Conservation (phyloP, 345 rosid species). For the Anacardium occidentale region DNA sequence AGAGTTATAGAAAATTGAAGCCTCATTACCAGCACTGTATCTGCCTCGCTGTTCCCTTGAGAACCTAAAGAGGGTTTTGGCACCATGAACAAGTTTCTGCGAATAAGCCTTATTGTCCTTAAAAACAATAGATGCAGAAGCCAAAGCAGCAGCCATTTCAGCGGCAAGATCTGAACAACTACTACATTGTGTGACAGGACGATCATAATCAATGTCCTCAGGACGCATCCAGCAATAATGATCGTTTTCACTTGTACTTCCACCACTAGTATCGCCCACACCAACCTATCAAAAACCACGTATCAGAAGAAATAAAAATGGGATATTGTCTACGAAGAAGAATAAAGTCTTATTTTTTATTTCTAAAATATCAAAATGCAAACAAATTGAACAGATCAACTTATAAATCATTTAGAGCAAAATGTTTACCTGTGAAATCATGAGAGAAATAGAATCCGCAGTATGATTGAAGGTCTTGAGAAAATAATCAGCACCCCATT, state of each 20-base stretch:
- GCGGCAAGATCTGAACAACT: slow-evolving; percentile 93
- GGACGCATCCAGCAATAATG: slow-evolving; percentile 99
- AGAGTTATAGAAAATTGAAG: slow-evolving; percentile 75
- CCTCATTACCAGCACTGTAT: slow-evolving; percentile 73
- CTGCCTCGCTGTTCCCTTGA: slow-evolving; percentile 73
- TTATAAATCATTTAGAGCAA: no score
- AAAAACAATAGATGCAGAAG: slow-evolving; percentile 93
- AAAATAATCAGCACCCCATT: slow-evolving; percentile 91
- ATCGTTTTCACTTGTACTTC: slow-evolving; percentile 65
- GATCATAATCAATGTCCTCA: slow-evolving; percentile 86
- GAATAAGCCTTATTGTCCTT: slow-evolving; percentile 93
- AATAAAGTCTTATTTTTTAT: no score
- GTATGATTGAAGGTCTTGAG: slow-evolving; percentile 87
- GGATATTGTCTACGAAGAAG: no score
- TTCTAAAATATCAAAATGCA: no score
- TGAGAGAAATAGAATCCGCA: slow-evolving; percentile 59
- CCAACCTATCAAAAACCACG: slow-evolving; percentile 56
- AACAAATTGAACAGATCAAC: no score
- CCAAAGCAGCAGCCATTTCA: slow-evolving; percentile 96
- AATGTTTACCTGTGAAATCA: slow-evolving; percentile 63
- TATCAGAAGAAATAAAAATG: not conserved
- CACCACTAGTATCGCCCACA: slow-evolving; percentile 81
- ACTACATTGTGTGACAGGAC: slow-evolving; percentile 68
- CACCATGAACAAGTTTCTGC: slow-evolving; percentile 91
- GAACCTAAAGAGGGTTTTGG: slow-evolving; percentile 64